A percentile compares a stretch with the other conserved stretches of the same genome.
Evolutionary conservation across 495 filamentous ascomycete species (phyloP).

Genomic region (Aspergillus campestris): DNA sequence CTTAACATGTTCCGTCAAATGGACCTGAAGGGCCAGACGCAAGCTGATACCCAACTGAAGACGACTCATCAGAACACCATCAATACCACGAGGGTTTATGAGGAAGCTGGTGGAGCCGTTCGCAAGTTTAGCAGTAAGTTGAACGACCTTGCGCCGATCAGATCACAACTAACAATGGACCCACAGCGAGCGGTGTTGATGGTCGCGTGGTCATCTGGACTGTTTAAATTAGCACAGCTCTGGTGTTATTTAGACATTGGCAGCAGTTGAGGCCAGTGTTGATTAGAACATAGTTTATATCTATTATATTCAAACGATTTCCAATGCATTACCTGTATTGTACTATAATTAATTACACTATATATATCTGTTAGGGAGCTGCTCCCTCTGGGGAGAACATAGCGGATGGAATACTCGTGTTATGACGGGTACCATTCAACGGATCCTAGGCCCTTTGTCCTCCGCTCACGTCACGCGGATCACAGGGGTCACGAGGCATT

Average conservation of each 20-base stretch:
- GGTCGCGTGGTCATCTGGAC: slow-evolving; percentile 85
- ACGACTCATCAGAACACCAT: slow-evolving; percentile 98
- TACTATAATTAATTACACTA: too few species aligned
- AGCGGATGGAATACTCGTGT: too few species aligned
- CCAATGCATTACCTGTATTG: too few species aligned
- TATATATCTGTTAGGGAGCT: too few species aligned
- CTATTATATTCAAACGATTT: neutral
- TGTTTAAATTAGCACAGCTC: slow-evolving; percentile 8
- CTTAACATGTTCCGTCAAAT: slow-evolving; percentile 98
- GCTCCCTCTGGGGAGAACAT: too few species aligned
- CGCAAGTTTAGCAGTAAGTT: slow-evolving; percentile 83
- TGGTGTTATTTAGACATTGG: too few species aligned
- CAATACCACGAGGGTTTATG: slow-evolving; percentile 67
- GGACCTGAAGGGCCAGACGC: slow-evolving; percentile 88
- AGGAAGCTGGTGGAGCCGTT: slow-evolving; percentile 54
- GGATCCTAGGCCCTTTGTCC: too few species aligned
- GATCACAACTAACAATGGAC: slow-evolving; percentile 27
- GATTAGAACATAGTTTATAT: neutral
- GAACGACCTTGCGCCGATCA: neutral
- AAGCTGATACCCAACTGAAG: slow-evolving; percentile 86
- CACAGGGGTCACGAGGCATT: too few species aligned
- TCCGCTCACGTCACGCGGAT: too few species aligned
- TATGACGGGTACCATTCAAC: too few species aligned
- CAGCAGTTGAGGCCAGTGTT: too few species aligned
- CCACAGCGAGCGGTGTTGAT: slow-evolving; percentile 80